Conservation (phyloP, 345 rosid genomes). For the Mangifera indica region DNA sequence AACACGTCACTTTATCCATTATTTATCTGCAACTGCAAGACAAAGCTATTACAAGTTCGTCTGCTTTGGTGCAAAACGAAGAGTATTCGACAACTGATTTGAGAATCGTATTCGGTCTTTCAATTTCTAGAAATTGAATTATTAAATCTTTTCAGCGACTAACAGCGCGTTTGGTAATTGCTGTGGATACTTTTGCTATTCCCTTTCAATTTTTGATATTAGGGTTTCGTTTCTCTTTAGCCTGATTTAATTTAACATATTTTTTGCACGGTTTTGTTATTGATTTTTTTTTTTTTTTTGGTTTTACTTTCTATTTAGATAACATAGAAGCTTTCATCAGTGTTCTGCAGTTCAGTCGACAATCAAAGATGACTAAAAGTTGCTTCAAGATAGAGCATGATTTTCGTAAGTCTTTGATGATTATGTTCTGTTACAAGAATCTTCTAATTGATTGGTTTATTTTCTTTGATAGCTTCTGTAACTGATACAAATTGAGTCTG, state of each 20-base stretch:
- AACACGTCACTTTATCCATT: too few species aligned
- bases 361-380: constrained; percentile 45
- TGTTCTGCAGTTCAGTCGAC: constrained; percentile 19
- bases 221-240: background rate
- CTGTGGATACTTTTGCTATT: background rate
- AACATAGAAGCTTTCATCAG: background rate
- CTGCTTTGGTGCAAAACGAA: too few species aligned
- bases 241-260: background rate
- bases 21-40: too few species aligned
- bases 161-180: background rate
- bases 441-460: background rate
- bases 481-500: background rate
- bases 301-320: background rate
- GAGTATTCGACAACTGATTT: too few species aligned
- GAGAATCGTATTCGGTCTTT: too few species aligned
- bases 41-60: too few species aligned
- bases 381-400: constrained; percentile 68
- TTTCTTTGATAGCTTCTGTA: background rate
- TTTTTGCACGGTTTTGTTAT: background rate
- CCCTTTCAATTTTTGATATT: background rate
- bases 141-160: background rate
- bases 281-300: background rate
- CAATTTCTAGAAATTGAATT: too few species aligned
- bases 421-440: background rate
- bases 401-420: constrained; percentile 40